Percentiles rank a stretch among this genome's conserved stretches.
Evolutionary conservation across 805 yeast genomes (phyloP).

Genomic region (Candida patagonica): DNA sequence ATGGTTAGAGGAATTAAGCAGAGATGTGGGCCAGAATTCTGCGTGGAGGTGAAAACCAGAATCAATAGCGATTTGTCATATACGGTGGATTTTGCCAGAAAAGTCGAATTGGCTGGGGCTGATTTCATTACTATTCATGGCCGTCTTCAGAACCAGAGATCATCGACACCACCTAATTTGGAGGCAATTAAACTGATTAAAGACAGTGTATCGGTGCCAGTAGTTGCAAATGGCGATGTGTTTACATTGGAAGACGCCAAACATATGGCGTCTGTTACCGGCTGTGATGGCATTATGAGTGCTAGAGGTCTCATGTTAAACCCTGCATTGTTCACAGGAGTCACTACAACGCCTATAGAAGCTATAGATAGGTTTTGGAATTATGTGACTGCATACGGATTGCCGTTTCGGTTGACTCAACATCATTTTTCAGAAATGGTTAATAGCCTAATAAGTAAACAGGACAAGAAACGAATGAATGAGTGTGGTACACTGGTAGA

Average conservation of each 20-base stretch:
- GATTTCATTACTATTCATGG: constrained; percentile 95
- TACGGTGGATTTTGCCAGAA: constrained; percentile 61
- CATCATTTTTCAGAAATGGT: constrained; percentile 89
- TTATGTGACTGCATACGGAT: constrained; percentile 65
- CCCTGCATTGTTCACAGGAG: constrained; percentile 82
- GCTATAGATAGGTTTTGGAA: constrained; percentile 81
- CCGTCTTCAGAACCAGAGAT: constrained; percentile 73
- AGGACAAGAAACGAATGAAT: constrained; percentile 54
- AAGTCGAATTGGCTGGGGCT: constrained; percentile 79
- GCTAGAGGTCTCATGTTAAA: constrained; percentile 80
- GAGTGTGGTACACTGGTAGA: constrained; percentile 47
- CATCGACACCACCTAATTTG: constrained; percentile 72
- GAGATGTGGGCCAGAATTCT: constrained; percentile 59
- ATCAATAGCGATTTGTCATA: constrained; percentile 61
- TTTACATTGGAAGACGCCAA: constrained; percentile 56
- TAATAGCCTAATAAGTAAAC: constrained; percentile 41
- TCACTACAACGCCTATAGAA: constrained; percentile 73
- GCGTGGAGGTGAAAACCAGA: constrained; percentile 85
- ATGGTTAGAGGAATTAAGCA: constrained; percentile 81
- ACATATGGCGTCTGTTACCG: constrained; percentile 53
- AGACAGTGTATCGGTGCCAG: constrained; percentile 51
- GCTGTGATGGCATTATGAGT: constrained; percentile 91
- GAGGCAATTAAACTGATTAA: constrained; percentile 69
- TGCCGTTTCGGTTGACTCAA: constrained; percentile 75
- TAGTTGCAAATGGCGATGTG: constrained; percentile 98